phyloP scores from a whole-genome alignment of 2,329 filamentous ascomycete species.

The Xylaria sp. region DNA sequence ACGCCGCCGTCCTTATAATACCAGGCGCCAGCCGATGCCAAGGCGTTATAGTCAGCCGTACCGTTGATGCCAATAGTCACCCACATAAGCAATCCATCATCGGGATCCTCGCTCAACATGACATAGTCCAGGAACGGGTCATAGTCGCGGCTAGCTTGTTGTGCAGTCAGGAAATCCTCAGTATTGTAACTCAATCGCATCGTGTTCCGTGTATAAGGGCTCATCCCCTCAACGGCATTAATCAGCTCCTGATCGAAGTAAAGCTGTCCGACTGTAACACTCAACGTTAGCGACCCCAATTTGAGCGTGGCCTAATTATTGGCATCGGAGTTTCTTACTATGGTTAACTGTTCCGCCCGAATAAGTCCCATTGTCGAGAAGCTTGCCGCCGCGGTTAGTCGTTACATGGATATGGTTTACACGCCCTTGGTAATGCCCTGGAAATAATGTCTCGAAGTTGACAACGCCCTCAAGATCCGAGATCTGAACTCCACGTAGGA shows the following conservation, averaged over 20 bases:
- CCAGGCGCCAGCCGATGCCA: conserved; percentile 27
- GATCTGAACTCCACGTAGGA: conserved; percentile 51
- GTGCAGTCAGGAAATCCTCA: conserved; percentile 54
- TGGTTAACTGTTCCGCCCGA: conserved; percentile 58
- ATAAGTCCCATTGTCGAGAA: conserved; percentile 55
- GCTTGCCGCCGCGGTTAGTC: conserved; percentile 35
- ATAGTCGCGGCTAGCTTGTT: conserved; percentile 42
- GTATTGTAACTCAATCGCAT: conserved; percentile 53
- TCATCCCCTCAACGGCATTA: conserved; percentile 51
- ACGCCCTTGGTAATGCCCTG: conserved; percentile 52
- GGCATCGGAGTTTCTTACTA: conserved; percentile 29
- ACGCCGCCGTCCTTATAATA: conserved; percentile 34
- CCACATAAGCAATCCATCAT: conserved; percentile 58
- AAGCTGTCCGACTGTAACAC: conserved; percentile 55
- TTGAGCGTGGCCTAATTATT: neutral
- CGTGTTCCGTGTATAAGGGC: conserved; percentile 52
- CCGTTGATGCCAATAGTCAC: conserved; percentile 55
- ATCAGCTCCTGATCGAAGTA: conserved; percentile 65
- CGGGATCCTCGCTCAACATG: conserved; percentile 56
- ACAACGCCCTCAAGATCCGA: conserved; percentile 49
- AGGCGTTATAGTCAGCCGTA: conserved; percentile 38
- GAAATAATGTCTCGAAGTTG: conserved; percentile 50
- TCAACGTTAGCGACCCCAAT: neutral
- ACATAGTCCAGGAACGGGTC: conserved; percentile 62
- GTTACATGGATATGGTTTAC: conserved; percentile 47